Percentiles rank a stretch among this genome's conserved stretches.
Evolutionary conservation across 345 rosid genomes (phyloP).

Genomic region (Cochlearia excelsa): DNA sequence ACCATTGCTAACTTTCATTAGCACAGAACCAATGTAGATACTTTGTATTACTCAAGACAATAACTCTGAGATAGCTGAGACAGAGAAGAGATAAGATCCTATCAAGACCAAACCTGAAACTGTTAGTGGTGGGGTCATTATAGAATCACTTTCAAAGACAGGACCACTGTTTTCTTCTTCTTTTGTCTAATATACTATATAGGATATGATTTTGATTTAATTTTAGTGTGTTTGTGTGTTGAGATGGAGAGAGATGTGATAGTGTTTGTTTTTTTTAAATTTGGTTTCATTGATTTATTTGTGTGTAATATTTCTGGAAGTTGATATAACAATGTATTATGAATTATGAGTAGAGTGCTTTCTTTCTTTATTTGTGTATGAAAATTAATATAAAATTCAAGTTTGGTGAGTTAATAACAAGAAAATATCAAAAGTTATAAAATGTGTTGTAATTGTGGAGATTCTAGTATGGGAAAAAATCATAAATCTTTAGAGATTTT

Average conservation of each 20-base stretch:
- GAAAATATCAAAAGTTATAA: too few species aligned
- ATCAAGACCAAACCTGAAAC: conserved; percentile 16
- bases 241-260: conserved; percentile 23
- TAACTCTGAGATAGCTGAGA: conserved; percentile 23
- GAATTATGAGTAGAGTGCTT: neutral
- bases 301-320: conserved; percentile 21
- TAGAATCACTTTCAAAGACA: conserved; percentile 30
- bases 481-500: conserved; percentile 1
- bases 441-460: neutral
- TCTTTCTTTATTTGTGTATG: too few species aligned
- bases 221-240: conserved; percentile 31
- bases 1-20: conserved; percentile 33
- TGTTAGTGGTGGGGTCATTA: conserved; percentile 26
- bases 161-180: conserved; percentile 25
- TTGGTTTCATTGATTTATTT: conserved; percentile 25
- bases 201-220: conserved; percentile 19
- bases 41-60: conserved; percentile 30
- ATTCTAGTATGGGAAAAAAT: conserved; percentile 3
- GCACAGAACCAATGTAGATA: conserved; percentile 32
- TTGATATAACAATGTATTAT: conserved; percentile 26
- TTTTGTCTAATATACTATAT: conserved; percentile 21
- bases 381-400: too few species aligned
- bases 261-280: conserved; percentile 17
- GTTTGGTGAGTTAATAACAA: conserved; percentile 4
- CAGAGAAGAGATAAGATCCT: conserved; percentile 25